Evolutionary conservation across 768 basidiomycete species (phyloP), one percentile per base, ranked within the genome.

Genomic region (Bullera alba): DNA sequence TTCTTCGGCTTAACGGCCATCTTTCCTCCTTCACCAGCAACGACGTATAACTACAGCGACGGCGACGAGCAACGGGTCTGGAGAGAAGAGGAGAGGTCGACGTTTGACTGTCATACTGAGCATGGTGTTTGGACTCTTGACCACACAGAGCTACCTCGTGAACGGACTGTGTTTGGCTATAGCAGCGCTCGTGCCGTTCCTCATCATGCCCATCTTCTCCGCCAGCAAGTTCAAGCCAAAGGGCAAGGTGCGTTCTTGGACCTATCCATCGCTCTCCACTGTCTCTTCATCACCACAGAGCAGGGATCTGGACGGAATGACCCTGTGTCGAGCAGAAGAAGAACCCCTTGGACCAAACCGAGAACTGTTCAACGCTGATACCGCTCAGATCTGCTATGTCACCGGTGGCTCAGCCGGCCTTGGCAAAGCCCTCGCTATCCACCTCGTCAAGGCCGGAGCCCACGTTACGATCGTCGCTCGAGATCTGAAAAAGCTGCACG

Each of bases 391-490:
- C 59, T 81, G 82, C 71, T 87, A 88, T 66, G 76, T 93, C 16
- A 88, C 88, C 0, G 90, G 90, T 2, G 89, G 86, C 2, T 85
- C 83, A 35, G 77, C 82, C 14, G 90, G 90, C 0, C 79, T 91
- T 0, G 90, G 90, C 1, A 77, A 88, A 2, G 79, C 81, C 0
- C 74, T 92, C 6, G 85, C 88, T 0, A 76, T 78, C 25, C 73
- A 83, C 15, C 77, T 72, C 1, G 79, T 80, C 14, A 73, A 75
- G 53, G 76, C 76, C 51, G 90, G 91, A 0, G 87, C 89, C 0
- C 78, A 87, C 55, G 83, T 92, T 2, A 87, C 86, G 5, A 87
- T 92, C 52, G 84, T 92, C 8, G 89, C 88, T 21, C 44, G 60
- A 23, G 47, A 45, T 44, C 27, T 56, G 26, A 46, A 43, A 15